Percentiles rank a stretch among this genome's conserved stretches.
Evolutionary conservation across 139 green algal species (phyloP).

Genomic region (Bryopsis sp.): DNA sequence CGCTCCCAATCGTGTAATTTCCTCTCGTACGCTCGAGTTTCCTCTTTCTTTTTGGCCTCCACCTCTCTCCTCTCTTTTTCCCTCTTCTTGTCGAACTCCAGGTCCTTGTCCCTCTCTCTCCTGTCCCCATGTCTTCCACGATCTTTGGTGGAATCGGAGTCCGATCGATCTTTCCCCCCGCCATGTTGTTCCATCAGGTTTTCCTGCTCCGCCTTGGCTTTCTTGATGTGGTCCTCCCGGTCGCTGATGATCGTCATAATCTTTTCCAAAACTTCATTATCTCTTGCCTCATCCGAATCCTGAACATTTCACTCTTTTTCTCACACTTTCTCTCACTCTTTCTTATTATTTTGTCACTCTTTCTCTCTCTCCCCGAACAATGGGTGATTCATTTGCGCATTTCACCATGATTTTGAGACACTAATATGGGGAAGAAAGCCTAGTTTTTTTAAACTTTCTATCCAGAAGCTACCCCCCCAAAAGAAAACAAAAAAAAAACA

Average conservation of each 20-base stretch:
- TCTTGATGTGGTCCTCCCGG: constrained; percentile 20
- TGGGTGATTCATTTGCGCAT: too few relatives aligned
- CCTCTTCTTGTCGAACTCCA: constrained; percentile 37
- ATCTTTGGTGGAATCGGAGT: not conserved
- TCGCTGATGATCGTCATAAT: constrained; percentile 57
- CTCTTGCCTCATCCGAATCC: constrained; percentile 20
- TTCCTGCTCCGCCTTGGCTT: constrained; percentile 1
- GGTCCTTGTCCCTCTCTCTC: constrained; percentile 30
- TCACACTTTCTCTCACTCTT: too few relatives aligned
- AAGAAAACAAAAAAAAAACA: too few relatives aligned
- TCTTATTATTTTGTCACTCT: too few relatives aligned
- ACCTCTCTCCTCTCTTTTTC: constrained; percentile 27
- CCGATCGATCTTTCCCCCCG: not conserved
- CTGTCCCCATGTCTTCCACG: constrained; percentile 9
- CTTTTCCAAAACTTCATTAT: constrained; percentile 37
- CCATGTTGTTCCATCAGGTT: too few relatives aligned
- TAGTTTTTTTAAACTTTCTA: too few relatives aligned
- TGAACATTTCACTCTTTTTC: too few relatives aligned
- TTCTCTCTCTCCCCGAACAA: too few relatives aligned
- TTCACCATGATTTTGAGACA: too few relatives aligned
- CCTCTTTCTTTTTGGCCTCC: constrained; percentile 25
- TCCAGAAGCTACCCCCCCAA: too few relatives aligned
- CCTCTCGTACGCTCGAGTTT: constrained; percentile 39
- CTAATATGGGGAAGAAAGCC: too few relatives aligned
- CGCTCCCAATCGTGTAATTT: constrained; percentile 49